phyloP scores from a whole-genome alignment of 768 basidiomycete genomes.

The Tephrocybe rancida region DNA sequence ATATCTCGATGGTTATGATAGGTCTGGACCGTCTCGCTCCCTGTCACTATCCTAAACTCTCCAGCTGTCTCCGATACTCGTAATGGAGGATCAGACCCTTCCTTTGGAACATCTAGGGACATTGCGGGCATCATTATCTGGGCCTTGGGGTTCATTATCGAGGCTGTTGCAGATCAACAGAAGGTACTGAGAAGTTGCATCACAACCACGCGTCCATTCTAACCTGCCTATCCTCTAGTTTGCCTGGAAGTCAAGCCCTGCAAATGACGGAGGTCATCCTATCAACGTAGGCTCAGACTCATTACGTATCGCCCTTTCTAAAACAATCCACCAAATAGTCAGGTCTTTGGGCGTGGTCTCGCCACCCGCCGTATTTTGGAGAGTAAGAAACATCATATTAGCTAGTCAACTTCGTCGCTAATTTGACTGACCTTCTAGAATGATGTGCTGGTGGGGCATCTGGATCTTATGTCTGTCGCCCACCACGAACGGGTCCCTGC shows the following conservation, averaged over 20 bases:
- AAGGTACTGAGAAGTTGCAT: too few species aligned
- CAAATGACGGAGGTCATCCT: conserved; percentile 38
- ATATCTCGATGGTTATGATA: conserved; percentile 13
- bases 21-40: conserved; percentile 67
- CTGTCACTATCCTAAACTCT: conserved; percentile 67
- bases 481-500: conserved; percentile 45
- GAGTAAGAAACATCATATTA: conserved; percentile 44
- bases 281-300: conserved; percentile 35
- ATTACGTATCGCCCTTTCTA: not conserved
- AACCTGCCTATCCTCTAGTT: not conserved
- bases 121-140: conserved; percentile 66
- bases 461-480: conserved; percentile 65
- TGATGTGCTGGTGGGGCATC: conserved; percentile 68
- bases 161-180: conserved; percentile 58
- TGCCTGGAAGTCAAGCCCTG: conserved; percentile 39
- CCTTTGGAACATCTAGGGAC: conserved; percentile 64
- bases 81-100: conserved; percentile 48
- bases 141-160: conserved; percentile 58
- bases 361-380: conserved; percentile 75
- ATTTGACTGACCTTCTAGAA: conserved; percentile 31
- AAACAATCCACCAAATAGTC: conserved; percentile 26
- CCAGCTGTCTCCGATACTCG: conserved; percentile 56
- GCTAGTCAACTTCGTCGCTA: too few species aligned
- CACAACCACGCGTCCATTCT: not conserved
- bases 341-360: conserved; percentile 58